A percentile compares a stretch with the other conserved stretches of the same genome.
These are phyloP conservation scores for Annulohypoxylon bovei DNA, from an alignment of 495 filamentous ascomycete species.

Conservation along the genomic window DNA sequence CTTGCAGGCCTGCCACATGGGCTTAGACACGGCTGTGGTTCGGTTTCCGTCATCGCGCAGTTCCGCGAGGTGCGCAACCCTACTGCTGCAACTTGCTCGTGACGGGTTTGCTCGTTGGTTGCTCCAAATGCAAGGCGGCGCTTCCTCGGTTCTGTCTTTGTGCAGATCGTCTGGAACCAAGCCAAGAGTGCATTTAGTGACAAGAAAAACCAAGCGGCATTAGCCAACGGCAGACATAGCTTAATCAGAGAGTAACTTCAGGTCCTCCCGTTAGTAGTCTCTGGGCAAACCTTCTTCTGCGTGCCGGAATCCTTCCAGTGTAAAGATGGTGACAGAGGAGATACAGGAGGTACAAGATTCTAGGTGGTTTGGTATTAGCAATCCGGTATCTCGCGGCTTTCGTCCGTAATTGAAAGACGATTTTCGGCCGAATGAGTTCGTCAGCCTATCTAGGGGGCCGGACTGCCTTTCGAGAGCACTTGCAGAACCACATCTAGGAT, in stretches of 20 bases:
- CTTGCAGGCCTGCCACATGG: slow-evolving; percentile 44
- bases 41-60: slow-evolving; percentile 46
- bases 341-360: not conserved
- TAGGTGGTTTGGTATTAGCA: not conserved
- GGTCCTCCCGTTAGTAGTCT: slow-evolving; percentile 18
- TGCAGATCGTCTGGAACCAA: slow-evolving; percentile 29
- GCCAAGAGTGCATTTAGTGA: slow-evolving; percentile 17
- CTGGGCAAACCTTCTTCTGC: slow-evolving; percentile 18
- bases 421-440: slow-evolving; percentile 33
- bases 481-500: slow-evolving; percentile 31
- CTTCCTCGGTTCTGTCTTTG: slow-evolving; percentile 47
- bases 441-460: slow-evolving; percentile 20
- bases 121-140: slow-evolving; percentile 45
- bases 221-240: slow-evolving; percentile 12
- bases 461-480: slow-evolving; percentile 10
- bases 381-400: not conserved
- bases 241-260: slow-evolving; percentile 13
- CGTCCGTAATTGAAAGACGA: slow-evolving; percentile 7
- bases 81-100: slow-evolving; percentile 31
- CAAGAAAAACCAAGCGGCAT: slow-evolving; percentile 21
- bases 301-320: not conserved
- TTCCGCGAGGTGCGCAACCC: slow-evolving; percentile 29
- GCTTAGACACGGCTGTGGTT: slow-evolving; percentile 13
- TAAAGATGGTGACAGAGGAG: not conserved
- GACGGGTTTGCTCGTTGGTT: slow-evolving; percentile 40